phyloP scores from a whole-genome alignment of 2,329 filamentous ascomycete genomes.

The Paraphoma sp. region DNA sequence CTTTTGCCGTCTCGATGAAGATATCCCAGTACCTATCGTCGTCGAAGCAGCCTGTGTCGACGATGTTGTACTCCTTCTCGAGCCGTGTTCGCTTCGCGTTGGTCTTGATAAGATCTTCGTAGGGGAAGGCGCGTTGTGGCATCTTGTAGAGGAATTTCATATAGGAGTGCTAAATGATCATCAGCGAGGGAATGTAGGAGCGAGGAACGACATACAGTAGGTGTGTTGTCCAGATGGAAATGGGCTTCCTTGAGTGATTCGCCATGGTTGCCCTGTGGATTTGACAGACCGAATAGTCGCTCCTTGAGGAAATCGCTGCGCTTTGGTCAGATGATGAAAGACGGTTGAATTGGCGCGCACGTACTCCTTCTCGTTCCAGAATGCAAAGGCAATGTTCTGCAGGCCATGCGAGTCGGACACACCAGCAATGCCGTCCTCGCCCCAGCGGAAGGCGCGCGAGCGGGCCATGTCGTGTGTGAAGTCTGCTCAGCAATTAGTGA shows the following conservation, averaged over 20 bases:
- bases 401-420: constrained; percentile 91
- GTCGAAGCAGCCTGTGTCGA: constrained; percentile 87
- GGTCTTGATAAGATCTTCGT: constrained; percentile 83
- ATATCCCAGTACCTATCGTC: constrained; percentile 97
- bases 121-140: constrained; percentile 89
- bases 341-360: constrained; percentile 30
- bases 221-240: constrained; percentile 95
- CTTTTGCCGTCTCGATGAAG: constrained; percentile 94
- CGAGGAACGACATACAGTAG: constrained; percentile 60
- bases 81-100: constrained; percentile 78
- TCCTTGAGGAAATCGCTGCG: constrained; percentile 89
- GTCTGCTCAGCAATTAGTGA: constrained; percentile 62
- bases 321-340: constrained; percentile 49
- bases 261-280: constrained; percentile 95
- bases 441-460: constrained; percentile 90
- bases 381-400: constrained; percentile 93
- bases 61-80: constrained; percentile 89
- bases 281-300: constrained; percentile 91
- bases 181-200: constrained; percentile 44
- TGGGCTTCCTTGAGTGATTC: constrained; percentile 97
- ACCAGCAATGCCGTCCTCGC: constrained; percentile 95
- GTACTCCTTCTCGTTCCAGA: constrained; percentile 97
- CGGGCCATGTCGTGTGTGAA: constrained; percentile 93
- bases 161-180: constrained; percentile 78
- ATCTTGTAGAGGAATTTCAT: constrained; percentile 99